phyloP scores from a whole-genome alignment of 1,139 yeast genomes.

The Debaryomyces sp. region DNA sequence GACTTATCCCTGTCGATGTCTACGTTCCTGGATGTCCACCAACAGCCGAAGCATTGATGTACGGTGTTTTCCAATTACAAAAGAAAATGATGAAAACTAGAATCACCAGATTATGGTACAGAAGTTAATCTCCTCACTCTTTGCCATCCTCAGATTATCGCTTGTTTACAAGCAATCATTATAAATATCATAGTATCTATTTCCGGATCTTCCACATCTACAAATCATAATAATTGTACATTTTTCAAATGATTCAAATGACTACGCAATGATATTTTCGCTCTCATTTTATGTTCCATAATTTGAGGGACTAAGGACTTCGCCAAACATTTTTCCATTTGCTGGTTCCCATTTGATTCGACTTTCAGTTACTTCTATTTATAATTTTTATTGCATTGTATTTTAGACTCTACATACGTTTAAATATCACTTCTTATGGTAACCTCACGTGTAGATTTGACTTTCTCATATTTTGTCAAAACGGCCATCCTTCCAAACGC shows the following conservation, averaged over 20 bases:
- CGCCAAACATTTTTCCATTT: not conserved
- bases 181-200: not conserved
- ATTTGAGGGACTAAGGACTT: not conserved
- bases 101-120: constrained; percentile 85
- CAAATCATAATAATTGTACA: not conserved
- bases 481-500: not conserved
- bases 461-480: not conserved
- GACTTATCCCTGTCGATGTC: constrained; percentile 86
- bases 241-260: constrained; percentile 1
- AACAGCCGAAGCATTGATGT: constrained; percentile 87
- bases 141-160: not conserved
- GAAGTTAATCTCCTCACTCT: constrained; percentile 44
- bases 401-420: constrained; percentile 6
- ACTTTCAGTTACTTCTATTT: constrained; percentile 1
- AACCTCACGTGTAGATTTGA: not conserved
- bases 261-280: not conserved
- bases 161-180: constrained; percentile 2
- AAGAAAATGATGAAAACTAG: constrained; percentile 85
- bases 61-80: constrained; percentile 86
- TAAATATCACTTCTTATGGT: constrained; percentile 1
- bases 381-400: constrained; percentile 9
- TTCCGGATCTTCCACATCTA: not conserved
- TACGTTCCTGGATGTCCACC: constrained; percentile 96
- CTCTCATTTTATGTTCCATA: not conserved
- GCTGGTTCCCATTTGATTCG: not conserved